A percentile compares a stretch with the other conserved stretches of the same genome.
Evolutionary conservation across 2,329 filamentous ascomycete genomes (phyloP).

Genomic region (Ambrosiella cleistominuta): DNA sequence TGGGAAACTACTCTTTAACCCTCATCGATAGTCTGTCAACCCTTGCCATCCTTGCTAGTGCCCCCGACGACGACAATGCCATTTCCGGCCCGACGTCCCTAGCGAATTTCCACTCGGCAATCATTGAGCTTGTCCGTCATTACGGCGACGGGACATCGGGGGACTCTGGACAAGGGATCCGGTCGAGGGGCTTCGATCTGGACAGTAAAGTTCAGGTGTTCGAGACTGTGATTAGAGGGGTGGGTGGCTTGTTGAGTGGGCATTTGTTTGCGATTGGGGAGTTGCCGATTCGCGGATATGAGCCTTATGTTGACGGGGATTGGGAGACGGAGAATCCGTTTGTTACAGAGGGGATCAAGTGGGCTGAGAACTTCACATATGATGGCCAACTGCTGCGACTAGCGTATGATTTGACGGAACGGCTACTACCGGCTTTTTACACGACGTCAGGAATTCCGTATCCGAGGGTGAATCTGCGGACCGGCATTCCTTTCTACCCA

Average conservation of each 20-base stretch:
- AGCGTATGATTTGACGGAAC: slow-evolving; percentile 66
- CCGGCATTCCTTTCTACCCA: slow-evolving; percentile 81
- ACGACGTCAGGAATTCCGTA: slow-evolving; percentile 85
- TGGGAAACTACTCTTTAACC: slow-evolving; percentile 93
- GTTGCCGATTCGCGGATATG: slow-evolving; percentile 67
- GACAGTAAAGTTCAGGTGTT: slow-evolving; percentile 99
- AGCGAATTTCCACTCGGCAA: slow-evolving; percentile 61
- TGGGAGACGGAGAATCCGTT: slow-evolving; percentile 24
- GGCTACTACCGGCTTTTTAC: slow-evolving; percentile 80
- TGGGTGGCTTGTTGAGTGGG: slow-evolving; percentile 78
- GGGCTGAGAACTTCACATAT: slow-evolving; percentile 66
- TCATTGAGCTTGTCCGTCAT: slow-evolving; percentile 56
- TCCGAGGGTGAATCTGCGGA: slow-evolving; percentile 76
- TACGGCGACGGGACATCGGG: slow-evolving; percentile 73
- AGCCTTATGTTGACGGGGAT: slow-evolving; percentile 25
- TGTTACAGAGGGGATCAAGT: slow-evolving; percentile 40
- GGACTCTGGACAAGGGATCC: slow-evolving; percentile 48
- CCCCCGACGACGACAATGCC: slow-evolving; percentile 27
- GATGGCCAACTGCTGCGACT: slow-evolving; percentile 82
- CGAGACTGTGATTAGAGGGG: slow-evolving; percentile 86
- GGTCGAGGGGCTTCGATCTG: slow-evolving; percentile 72
- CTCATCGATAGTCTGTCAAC: slow-evolving; percentile 91
- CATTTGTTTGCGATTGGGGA: slow-evolving; percentile 88
- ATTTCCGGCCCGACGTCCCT: slow-evolving; percentile 31
- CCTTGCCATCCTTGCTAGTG: slow-evolving; percentile 75